These are phyloP conservation scores for Cyberlindnera saturnus DNA, from an alignment of 805 yeast genomes.

Conservation along the genomic window DNA sequence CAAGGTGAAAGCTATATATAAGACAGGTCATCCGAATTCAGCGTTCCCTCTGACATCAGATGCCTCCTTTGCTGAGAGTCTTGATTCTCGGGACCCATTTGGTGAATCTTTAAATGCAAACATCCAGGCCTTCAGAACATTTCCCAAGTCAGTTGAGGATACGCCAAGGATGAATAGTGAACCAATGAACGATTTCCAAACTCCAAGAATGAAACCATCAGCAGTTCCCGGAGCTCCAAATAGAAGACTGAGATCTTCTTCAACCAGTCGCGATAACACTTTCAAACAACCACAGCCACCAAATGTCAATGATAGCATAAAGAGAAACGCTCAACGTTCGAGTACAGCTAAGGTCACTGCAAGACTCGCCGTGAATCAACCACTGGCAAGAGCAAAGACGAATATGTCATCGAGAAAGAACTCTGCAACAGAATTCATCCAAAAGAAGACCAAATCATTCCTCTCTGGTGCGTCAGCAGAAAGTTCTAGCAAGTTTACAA, in stretches of 20 bases:
- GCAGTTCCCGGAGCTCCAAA: constrained; percentile 34
- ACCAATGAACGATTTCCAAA: constrained; percentile 28
- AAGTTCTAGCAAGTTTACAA: constrained; percentile 8
- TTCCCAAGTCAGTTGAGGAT: constrained; percentile 11
- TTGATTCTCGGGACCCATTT: constrained; percentile 23
- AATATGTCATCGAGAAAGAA: constrained; percentile 7
- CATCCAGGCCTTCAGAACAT: constrained; percentile 11
- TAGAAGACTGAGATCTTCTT: constrained; percentile 26
- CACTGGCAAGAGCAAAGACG: constrained; percentile 21
- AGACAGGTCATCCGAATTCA: constrained; percentile 15
- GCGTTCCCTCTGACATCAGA: constrained; percentile 11
- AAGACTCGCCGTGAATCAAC: constrained; percentile 36
- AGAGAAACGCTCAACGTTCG: constrained; percentile 23
- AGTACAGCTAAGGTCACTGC: constrained; percentile 43
- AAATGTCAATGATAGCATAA: constrained; percentile 15
- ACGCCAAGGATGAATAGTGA: constrained; percentile 15
- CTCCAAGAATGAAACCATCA: constrained; percentile 34
- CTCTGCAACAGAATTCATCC: constrained; percentile 10
- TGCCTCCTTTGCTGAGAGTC: background rate
- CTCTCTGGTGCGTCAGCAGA: constrained; percentile 3
- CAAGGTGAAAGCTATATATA: constrained; percentile 50
- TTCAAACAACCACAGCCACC: constrained; percentile 19
- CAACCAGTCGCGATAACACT: constrained; percentile 4
- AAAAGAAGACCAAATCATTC: constrained; percentile 16
- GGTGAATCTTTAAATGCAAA: constrained; percentile 20